phyloP scores from a whole-genome alignment of 148 eudicot genomes.

The Fagopyrum esculentum region DNA sequence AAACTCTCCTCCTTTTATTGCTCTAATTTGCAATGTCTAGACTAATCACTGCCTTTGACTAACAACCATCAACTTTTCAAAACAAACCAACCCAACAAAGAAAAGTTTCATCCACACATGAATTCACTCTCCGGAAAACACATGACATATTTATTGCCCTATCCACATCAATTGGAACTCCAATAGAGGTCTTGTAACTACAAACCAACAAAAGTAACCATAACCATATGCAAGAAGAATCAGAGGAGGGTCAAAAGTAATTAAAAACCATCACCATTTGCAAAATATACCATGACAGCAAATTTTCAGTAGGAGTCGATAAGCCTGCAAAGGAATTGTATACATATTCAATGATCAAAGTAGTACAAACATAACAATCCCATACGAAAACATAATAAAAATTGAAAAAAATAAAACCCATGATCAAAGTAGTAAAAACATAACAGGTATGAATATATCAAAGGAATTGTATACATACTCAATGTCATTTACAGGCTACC shows the following conservation, averaged over 20 bases:
- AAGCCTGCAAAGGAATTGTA: no score
- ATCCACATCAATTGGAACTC: constrained; percentile 8
- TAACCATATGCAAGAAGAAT: constrained; percentile 3
- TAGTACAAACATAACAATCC: no score
- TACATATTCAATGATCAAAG: no score
- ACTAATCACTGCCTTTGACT: constrained; percentile 7
- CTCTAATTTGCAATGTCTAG: not conserved
- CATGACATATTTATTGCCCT: constrained; percentile 9
- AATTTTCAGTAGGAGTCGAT: no score
- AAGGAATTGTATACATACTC: no score
- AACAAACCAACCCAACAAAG: constrained; percentile 11
- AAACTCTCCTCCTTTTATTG: constrained; percentile 4
- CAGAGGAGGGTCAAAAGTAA: constrained; percentile 14
- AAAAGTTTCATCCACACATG: constrained; percentile 17
- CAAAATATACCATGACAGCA: no score
- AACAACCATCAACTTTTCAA: constrained; percentile 10
- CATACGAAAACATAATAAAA: no score
- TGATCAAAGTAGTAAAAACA: no score
- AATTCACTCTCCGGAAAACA: constrained; percentile 17
- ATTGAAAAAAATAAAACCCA: no score
- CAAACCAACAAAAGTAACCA: not conserved
- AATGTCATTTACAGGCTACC: no score
- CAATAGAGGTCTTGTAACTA: constrained; percentile 16
- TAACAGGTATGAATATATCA: no score
- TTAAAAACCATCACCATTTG: constrained; percentile 9